Evolutionary conservation across 2,329 filamentous ascomycete genomes (phyloP).

Genomic region (Ascochyta clinopodiicola): DNA sequence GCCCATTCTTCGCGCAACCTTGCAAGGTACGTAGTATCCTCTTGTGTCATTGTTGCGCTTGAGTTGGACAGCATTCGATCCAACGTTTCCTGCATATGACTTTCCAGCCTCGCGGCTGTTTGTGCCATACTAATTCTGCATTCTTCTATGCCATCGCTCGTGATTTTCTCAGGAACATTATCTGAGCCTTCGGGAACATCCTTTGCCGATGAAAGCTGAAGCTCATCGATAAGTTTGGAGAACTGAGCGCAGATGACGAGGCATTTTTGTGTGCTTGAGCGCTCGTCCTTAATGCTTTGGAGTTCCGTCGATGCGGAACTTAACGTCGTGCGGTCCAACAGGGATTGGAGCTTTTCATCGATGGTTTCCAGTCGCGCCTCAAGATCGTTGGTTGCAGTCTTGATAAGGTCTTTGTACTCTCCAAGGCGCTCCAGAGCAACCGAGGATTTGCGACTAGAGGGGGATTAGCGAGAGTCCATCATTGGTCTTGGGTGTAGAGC

Average conservation of each 20-base stretch:
- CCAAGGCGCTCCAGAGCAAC: constrained; percentile 13
- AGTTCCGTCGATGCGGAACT: constrained; percentile 10
- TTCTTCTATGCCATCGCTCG: constrained; percentile 15
- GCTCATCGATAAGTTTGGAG: constrained; percentile 17
- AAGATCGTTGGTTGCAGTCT: constrained; percentile 21
- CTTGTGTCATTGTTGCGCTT: constrained; percentile 6
- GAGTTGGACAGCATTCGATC: constrained; percentile 10
- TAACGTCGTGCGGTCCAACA: constrained; percentile 7
- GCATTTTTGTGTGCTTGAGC: constrained; percentile 20
- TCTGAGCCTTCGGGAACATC: too few species aligned
- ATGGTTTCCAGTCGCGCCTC: constrained; percentile 20
- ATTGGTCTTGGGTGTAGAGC: background rate
- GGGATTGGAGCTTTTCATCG: constrained; percentile 19
- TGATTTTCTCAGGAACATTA: constrained; percentile 5
- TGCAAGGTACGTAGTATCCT: constrained; percentile 5
- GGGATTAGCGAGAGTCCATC: background rate
- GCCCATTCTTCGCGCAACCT: constrained; percentile 17
- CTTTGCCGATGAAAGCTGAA: background rate
- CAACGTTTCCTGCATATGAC: constrained; percentile 13
- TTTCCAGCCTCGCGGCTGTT: constrained; percentile 14
- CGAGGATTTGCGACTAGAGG: constrained; percentile 20
- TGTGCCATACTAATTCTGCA: constrained; percentile 14
- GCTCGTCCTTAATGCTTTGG: constrained; percentile 16
- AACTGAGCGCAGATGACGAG: constrained; percentile 18
- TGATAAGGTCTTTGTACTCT: constrained; percentile 20